Evolutionary conservation across 441 rosid genomes (phyloP).

Genomic region (Erodium trifolium): DNA sequence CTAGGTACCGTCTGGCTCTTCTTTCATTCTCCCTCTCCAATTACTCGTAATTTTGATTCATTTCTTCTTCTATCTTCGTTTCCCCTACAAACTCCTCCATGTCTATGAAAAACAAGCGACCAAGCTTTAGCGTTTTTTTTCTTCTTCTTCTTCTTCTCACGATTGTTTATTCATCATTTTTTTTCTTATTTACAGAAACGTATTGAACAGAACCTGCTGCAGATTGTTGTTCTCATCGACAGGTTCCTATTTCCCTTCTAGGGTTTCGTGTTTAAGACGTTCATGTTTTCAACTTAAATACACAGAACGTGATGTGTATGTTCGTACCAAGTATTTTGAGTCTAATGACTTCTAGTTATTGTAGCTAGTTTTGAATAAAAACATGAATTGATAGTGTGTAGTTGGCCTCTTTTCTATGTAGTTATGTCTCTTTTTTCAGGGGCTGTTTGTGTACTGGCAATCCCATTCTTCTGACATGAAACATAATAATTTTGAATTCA

Average conservation of each 20-base stretch:
- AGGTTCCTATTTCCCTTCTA: not conserved
- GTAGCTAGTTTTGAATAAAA: not conserved
- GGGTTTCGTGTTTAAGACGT: slow-evolving; percentile 6
- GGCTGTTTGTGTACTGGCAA: not conserved
- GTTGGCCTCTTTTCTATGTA: not conserved
- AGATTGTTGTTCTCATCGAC: slow-evolving; percentile 1
- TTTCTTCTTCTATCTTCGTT: not conserved
- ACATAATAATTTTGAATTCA: not conserved
- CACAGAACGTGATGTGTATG: not conserved
- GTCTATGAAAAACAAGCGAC: not conserved
- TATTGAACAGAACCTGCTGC: not conserved
- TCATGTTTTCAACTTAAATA: not conserved
- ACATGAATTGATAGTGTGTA: not conserved
- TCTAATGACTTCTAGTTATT: not conserved
- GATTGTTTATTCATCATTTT: not conserved
- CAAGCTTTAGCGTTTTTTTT: not conserved
- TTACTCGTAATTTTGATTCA: not conserved
- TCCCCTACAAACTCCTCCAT: not conserved
- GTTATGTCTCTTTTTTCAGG: not conserved
- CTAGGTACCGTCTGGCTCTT: not conserved
- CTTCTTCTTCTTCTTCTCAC: not conserved
- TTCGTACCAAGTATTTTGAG: not conserved
- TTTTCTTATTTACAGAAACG: not conserved
- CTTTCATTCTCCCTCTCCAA: not conserved
- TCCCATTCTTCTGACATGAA: not conserved